phyloP scores from a whole-genome alignment of 2,329 filamentous ascomycete genomes.

The Berkeleyomyces basicola region DNA sequence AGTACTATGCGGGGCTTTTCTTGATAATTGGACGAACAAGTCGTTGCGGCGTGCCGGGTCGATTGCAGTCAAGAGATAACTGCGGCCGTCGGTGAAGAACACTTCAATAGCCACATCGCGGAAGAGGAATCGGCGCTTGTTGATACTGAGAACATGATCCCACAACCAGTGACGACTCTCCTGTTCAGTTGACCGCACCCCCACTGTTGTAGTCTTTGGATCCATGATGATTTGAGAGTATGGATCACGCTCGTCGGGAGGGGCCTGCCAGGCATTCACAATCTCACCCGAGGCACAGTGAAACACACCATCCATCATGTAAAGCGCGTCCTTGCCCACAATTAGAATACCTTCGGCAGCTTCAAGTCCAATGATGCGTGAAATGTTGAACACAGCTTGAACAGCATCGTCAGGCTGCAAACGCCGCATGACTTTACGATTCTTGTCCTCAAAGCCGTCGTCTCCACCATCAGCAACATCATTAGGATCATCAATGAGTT shows the following conservation, averaged over 20 bases:
- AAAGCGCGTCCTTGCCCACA: slow-evolving; percentile 77
- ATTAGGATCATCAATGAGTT: slow-evolving; percentile 86
- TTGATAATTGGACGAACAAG: slow-evolving; percentile 57
- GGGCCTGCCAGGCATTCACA: slow-evolving; percentile 89
- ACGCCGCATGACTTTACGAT: slow-evolving; percentile 91
- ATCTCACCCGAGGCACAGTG: slow-evolving; percentile 91
- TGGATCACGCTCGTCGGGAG: slow-evolving; percentile 78
- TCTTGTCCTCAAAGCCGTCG: slow-evolving; percentile 79
- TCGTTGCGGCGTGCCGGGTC: slow-evolving; percentile 61
- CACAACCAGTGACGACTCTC: slow-evolving; percentile 85
- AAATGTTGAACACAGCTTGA: slow-evolving; percentile 88
- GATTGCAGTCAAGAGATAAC: slow-evolving; percentile 78
- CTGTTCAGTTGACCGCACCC: slow-evolving; percentile 40
- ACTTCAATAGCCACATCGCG: slow-evolving; percentile 92
- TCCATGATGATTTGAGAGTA: slow-evolving; percentile 89
- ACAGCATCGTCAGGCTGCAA: slow-evolving; percentile 82
- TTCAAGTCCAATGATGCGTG: slow-evolving; percentile 82
- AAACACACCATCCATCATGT: slow-evolving; percentile 93
- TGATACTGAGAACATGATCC: slow-evolving; percentile 87
- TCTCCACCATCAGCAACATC: slow-evolving; percentile 58
- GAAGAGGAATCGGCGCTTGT: slow-evolving; percentile 87
- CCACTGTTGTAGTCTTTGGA: slow-evolving; percentile 2
- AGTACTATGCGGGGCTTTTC: slow-evolving; percentile 64
- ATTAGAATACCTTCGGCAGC: slow-evolving; percentile 88
- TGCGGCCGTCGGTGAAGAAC: slow-evolving; percentile 92